Conservation (phyloP, 2,329 filamentous ascomycete species). For the Claviceps digitariae region DNA sequence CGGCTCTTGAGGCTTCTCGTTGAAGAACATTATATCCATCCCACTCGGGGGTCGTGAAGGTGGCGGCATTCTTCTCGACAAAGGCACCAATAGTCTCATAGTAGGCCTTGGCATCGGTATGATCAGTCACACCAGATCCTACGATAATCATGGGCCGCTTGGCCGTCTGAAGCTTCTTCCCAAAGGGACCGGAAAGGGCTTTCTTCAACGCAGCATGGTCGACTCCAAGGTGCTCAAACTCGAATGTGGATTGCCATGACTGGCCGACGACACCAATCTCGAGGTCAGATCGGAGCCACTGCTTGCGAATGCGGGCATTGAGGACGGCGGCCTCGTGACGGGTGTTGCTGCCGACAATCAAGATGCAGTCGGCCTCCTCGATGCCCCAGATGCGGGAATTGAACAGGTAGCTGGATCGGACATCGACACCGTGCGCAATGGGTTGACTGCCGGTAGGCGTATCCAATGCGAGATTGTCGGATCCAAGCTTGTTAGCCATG, state of each 20-base stretch:
- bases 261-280: slow-evolving; percentile 87
- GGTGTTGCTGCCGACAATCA: slow-evolving; percentile 90
- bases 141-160: slow-evolving; percentile 95
- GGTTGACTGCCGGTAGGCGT: slow-evolving; percentile 73
- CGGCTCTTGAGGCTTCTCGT: slow-evolving; percentile 78
- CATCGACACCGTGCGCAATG: slow-evolving; percentile 81
- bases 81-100: slow-evolving; percentile 85
- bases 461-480: slow-evolving; percentile 89
- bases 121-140: slow-evolving; percentile 83
- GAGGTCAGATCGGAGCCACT: slow-evolving; percentile 90
- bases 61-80: slow-evolving; percentile 82
- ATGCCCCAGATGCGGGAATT: slow-evolving; percentile 92
- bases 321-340: slow-evolving; percentile 89
- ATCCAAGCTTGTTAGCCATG: slow-evolving; percentile 88
- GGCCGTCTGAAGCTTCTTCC: slow-evolving; percentile 78
- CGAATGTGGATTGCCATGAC: slow-evolving; percentile 85
- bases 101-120: slow-evolving; percentile 79
- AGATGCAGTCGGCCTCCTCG: slow-evolving; percentile 82
- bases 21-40: slow-evolving; percentile 97
- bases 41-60: slow-evolving; percentile 83
- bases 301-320: slow-evolving; percentile 94
- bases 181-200: slow-evolving; percentile 73
- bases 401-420: slow-evolving; percentile 91
- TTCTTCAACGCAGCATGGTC: slow-evolving; percentile 72
- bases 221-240: slow-evolving; percentile 78